These are phyloP conservation scores for Huntiella savannae DNA, from an alignment of 2,329 filamentous ascomycete genomes.

Conservation along the genomic window DNA sequence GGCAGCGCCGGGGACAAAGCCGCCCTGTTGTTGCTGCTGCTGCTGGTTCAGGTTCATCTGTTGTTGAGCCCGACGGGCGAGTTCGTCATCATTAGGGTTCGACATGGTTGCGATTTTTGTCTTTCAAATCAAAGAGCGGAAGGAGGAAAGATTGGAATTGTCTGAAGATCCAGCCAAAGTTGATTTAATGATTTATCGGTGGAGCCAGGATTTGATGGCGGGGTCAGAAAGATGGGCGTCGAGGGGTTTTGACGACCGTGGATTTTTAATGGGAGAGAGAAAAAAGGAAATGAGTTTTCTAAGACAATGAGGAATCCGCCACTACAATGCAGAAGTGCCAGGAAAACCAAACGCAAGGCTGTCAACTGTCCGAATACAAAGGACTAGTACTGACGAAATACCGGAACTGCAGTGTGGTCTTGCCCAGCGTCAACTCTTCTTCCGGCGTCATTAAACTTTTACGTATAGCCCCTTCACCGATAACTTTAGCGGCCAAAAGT, in stretches of 20 bases:
- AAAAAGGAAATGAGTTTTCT: background rate
- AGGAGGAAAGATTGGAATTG: background rate
- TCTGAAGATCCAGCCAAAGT: background rate
- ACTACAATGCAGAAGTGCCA: background rate
- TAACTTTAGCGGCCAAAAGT: too few species aligned
- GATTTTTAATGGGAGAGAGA: background rate
- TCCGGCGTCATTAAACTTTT: too few species aligned
- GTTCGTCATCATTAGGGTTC: constrained; percentile 88
- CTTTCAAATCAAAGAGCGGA: background rate
- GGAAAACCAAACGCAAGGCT: background rate
- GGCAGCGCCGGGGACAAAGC: constrained; percentile 24
- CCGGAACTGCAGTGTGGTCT: too few species aligned
- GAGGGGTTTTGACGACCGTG: background rate
- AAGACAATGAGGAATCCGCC: background rate
- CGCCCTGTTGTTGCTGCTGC: constrained; percentile 48
- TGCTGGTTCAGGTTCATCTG: constrained; percentile 61
- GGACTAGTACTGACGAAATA: too few species aligned
- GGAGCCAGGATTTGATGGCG: background rate
- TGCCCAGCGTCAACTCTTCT: too few species aligned
- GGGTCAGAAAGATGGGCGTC: background rate
- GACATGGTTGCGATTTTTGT: constrained; percentile 40
- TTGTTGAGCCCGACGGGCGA: constrained; percentile 61
- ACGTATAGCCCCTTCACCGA: too few species aligned
- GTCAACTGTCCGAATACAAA: too few species aligned
- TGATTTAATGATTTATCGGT: background rate